Conservation (phyloP, 345 rosid species). For the Fremontodendron californicum region DNA sequence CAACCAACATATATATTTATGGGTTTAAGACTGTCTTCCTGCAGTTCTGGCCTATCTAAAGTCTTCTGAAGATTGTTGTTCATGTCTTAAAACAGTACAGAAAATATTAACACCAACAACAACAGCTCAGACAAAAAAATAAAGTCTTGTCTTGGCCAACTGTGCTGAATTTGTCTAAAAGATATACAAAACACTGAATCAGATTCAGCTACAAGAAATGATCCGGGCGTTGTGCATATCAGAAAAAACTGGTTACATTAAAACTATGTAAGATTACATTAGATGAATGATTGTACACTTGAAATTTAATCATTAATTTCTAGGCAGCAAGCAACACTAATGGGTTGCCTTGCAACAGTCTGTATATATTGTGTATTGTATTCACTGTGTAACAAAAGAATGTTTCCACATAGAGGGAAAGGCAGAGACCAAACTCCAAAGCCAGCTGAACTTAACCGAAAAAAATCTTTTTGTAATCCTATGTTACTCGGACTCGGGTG, state of each 20-base stretch:
- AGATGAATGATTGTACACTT: background rate
- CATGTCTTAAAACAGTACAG: background rate
- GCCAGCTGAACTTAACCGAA: too few species aligned
- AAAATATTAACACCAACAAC: background rate
- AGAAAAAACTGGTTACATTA: background rate
- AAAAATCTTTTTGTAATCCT: too few species aligned
- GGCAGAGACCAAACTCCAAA: background rate
- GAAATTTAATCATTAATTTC: background rate
- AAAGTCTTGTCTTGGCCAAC: background rate
- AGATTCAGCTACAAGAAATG: background rate
- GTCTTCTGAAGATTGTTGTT: too few species aligned
- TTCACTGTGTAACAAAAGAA: too few species aligned
- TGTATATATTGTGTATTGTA: too few species aligned
- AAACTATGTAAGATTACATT: background rate
- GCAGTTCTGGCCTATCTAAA: too few species aligned
- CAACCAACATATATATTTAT: too few species aligned
- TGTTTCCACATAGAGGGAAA: too few species aligned
- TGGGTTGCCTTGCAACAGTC: too few species aligned
- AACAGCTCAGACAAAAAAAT: background rate
- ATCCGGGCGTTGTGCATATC: background rate
- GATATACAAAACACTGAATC: background rate
- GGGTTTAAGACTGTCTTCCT: background rate
- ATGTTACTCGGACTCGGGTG: too few species aligned
- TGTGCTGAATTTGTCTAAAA: background rate
- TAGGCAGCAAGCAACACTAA: background rate